Evolutionary conservation across 1,139 yeast genomes (phyloP), one percentile per base, ranked within the genome.

Genomic region (Candida sanyaensis): DNA sequence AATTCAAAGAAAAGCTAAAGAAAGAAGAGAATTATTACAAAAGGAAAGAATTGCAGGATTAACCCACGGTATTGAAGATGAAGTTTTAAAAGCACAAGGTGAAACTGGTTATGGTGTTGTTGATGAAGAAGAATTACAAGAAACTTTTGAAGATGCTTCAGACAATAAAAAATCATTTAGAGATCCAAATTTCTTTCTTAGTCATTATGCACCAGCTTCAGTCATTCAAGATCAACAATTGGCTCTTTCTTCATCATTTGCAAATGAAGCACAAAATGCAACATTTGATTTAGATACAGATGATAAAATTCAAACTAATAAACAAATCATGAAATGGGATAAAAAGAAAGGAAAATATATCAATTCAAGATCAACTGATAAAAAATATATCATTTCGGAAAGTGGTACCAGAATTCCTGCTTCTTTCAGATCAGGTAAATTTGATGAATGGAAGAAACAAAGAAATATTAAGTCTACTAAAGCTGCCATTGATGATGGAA

Each of bases 321-420:
- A 80, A 51, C 93, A 88, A 55, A 83, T 87, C 42, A 86, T 86
- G 80, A 80, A 82, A 64, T 95, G 99, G 99, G 98, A 93, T 71
- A 88, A 83, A 68, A 91, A 91, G 80, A 87, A 89, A 67, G 96
- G 96, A 58, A 91, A 91, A 57, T 93, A 89, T 66, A 80, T 92
- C 62, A 90, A 91, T 63, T 77, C 89, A 17, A 84, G 82, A 58
- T 88, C 95, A 50, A 80, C 87, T 26, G 93, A 88, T 61, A 83
- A 86, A 65, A 92, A 89, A 69, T 93, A 78, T 66, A 93, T 95
- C 59, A 86, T 91, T 55, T 96, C 98, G 55, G 99, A 95, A 65
- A 86, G 90, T 65, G 99, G 99, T 7, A 92, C 88, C 60, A 83
- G 82, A 65, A 84, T 95, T 48, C 97, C 99, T 4, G 99, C 99